These are phyloP conservation scores for Podaxis sp. DNA, from an alignment of 768 basidiomycete species.

Conservation along the genomic window DNA sequence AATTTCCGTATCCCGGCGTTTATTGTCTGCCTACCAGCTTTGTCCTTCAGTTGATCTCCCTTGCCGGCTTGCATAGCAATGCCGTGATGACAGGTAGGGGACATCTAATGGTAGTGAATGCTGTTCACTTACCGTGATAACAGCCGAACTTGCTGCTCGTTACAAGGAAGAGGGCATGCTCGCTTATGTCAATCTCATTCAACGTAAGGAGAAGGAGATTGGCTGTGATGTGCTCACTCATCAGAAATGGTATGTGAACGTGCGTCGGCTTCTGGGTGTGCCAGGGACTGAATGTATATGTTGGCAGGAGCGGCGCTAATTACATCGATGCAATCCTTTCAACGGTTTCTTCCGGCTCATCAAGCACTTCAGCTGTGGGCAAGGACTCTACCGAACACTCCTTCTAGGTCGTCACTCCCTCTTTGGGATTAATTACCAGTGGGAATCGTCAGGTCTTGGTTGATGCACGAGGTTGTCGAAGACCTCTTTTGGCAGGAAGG, in stretches of 20 bases:
- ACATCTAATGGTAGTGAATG: not conserved
- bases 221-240: conserved; percentile 90
- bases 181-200: conserved; percentile 87
- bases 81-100: conserved; percentile 71
- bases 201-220: conserved; percentile 84
- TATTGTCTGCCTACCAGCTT: conserved; percentile 47
- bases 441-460: not conserved
- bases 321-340: conserved; percentile 87
- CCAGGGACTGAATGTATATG: not conserved
- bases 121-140: conserved; percentile 9
- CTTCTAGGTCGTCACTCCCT: conserved; percentile 44
- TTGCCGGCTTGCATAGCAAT: conserved; percentile 86
- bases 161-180: conserved; percentile 91
- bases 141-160: conserved; percentile 75
- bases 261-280: conserved; percentile 12
- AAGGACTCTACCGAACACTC: conserved; percentile 88
- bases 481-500: not conserved
- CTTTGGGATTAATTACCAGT: not conserved
- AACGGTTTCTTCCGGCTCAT: conserved; percentile 84
- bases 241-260: conserved; percentile 75
- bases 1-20: not conserved
- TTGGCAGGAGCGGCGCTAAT: conserved; percentile 79
- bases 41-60: conserved; percentile 84
- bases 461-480: not conserved
- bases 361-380: conserved; percentile 80